Base-by-base conservation (phyloP, 805 yeast species). In the Saturnispora diversa region DNA sequence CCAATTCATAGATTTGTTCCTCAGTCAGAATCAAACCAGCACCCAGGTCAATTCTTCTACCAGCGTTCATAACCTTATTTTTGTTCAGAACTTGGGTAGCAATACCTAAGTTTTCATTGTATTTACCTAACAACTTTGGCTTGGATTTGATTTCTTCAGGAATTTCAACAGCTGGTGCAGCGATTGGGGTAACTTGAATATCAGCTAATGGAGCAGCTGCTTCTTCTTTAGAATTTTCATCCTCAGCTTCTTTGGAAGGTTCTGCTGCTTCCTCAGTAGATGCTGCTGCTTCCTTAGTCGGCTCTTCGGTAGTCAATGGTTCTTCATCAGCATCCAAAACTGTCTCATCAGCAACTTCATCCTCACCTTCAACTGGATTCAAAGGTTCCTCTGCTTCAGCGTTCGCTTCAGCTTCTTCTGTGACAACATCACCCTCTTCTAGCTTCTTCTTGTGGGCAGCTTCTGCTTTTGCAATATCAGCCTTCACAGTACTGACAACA, bases 1-100 rank as follows among this genome's bases (percentile, higher is more conserved):
- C 80, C 51, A 74, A 69, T 37, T 65, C 79, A 49, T 72, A 62
- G 45, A 74, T 66, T 54, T 74, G 76, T 40, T 68, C 69, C 49
- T 74, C 76, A 34, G 79, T 69, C 63, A 74, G 62, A 35, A 54
- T 62, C 54, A 74, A 63, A 15, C 79, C 79, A 33, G 71, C 67
- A 41, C 80, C 80, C 46, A 74, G 60, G 48, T 71, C 69, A 47
- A 74, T 56, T 19, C 66, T 55, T 55, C 70, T 64, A 47, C 69
- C 66, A 2, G 75, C 73, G 50, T 72, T 74, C 43, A 67, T 71
- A 44, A 73, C 60, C 28, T 53, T 51, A 31, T 55, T 59, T 27
- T 65, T 65, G 31, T 68, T 58, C 50, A 68, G 59, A 7, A 77
- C 66, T 37, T 64, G 65, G 39, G 60, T 54, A n/a, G 77, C 75